A percentile compares a stretch with the other conserved stretches of the same genome.
These are phyloP conservation scores for Starmerella gropengiesseri DNA, from an alignment of 805 yeast species.

Conservation along the genomic window DNA sequence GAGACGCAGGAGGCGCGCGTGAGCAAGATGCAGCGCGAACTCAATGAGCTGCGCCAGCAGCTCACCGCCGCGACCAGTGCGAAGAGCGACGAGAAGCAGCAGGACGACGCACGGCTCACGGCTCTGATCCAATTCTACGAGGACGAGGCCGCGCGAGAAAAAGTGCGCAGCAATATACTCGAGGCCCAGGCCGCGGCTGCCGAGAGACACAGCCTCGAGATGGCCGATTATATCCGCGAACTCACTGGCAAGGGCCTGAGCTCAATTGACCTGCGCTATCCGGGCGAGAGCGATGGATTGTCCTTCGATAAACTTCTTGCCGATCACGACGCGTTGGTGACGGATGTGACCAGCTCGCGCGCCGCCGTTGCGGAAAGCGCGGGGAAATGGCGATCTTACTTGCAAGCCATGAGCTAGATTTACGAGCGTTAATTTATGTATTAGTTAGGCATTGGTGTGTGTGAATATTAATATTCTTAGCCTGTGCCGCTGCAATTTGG, in stretches of 20 bases:
- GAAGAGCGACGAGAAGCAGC: constrained; percentile 25
- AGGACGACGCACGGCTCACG: constrained; percentile 17
- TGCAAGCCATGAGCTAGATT: not conserved
- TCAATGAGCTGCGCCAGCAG: constrained; percentile 29
- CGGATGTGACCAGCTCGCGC: not conserved
- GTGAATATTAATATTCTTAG: no score
- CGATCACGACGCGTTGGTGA: constrained; percentile 11
- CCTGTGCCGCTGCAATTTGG: not conserved
- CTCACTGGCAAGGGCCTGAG: constrained; percentile 21
- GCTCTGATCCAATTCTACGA: constrained; percentile 27
- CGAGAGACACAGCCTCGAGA: constrained; percentile 20
- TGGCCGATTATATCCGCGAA: constrained; percentile 25
- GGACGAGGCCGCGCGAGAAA: constrained; percentile 26
- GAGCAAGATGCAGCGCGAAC: constrained; percentile 33
- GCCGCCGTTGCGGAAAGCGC: not conserved
- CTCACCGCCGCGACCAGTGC: constrained; percentile 28
- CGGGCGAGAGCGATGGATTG: not conserved
- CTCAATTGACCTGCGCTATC: constrained; percentile 13
- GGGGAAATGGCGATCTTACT: not conserved
- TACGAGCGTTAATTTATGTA: not conserved
- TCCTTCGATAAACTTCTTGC: constrained; percentile 11
- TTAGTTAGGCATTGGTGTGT: not conserved
- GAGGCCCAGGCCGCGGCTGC: constrained; percentile 22
- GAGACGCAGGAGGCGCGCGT: constrained; percentile 33
- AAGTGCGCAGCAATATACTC: constrained; percentile 22